Percentiles rank a stretch among this genome's conserved stretches.
phyloP scores from a whole-genome alignment of 306 rosid genomes.

The Potentilla sterilis region DNA sequence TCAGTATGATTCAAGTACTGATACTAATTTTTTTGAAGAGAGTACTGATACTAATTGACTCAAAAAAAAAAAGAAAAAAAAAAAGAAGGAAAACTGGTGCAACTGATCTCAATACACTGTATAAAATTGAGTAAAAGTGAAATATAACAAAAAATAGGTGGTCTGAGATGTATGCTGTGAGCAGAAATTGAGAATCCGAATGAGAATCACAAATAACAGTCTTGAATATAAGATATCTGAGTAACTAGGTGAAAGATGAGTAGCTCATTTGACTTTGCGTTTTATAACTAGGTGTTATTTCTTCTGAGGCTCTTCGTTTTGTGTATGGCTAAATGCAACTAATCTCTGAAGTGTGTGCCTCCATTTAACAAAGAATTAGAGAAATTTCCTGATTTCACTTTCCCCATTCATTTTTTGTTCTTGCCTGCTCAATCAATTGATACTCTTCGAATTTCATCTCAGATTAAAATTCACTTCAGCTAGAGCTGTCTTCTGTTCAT shows the following conservation, averaged over 20 bases:
- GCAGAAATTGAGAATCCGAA: background rate
- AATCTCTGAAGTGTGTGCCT: conserved; percentile 53
- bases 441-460: conserved; percentile 40
- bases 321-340: conserved; percentile 57
- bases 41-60: too few species aligned
- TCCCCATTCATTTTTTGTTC: background rate
- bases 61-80: too few species aligned
- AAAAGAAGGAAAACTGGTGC: too few species aligned
- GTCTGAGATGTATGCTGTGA: background rate
- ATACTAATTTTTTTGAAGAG: too few species aligned
- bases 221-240: conserved; percentile 11
- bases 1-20: background rate
- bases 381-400: background rate
- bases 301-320: conserved; percentile 52
- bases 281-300: conserved; percentile 48
- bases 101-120: background rate
- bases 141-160: too few species aligned
- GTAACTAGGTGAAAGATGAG: conserved; percentile 27
- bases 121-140: background rate
- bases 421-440: conserved; percentile 39
- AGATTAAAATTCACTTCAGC: conserved; percentile 38
- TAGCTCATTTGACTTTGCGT: conserved; percentile 35
- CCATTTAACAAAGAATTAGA: conserved; percentile 11
- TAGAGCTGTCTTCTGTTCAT: too few species aligned
- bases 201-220: background rate